Evolutionary conservation across 2,329 filamentous ascomycete species (phyloP).

Genomic region (Aotearoamyces nothofagi): DNA sequence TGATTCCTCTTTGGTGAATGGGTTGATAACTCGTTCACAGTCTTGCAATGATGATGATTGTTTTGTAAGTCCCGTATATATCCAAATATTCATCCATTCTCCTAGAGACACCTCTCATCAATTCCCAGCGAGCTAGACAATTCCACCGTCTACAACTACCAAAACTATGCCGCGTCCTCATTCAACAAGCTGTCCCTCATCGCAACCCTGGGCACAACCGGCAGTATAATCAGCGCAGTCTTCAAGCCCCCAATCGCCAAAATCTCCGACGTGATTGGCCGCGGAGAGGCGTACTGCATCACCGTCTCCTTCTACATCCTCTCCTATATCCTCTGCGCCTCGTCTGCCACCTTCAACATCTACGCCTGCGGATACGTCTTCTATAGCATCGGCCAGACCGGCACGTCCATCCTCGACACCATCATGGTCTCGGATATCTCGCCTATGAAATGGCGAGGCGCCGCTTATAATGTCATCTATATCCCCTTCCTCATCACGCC

Average conservation of each 20-base stretch:
- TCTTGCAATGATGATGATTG: constrained; percentile 15
- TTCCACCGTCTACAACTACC: constrained; percentile 16
- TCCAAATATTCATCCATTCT: neutral
- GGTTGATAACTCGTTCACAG: constrained; percentile 3
- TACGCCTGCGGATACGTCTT: constrained; percentile 40
- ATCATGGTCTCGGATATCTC: constrained; percentile 51
- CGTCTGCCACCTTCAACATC: constrained; percentile 34
- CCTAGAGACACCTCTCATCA: too few species aligned
- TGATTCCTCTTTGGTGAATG: neutral
- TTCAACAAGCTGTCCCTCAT: constrained; percentile 19
- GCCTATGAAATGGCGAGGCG: constrained; percentile 32
- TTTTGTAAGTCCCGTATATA: constrained; percentile 13
- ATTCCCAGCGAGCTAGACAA: constrained; percentile 20
- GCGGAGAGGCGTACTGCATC: constrained; percentile 39
- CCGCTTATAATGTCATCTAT: constrained; percentile 31
- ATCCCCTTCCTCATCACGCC: constrained; percentile 39
- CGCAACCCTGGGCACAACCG: constrained; percentile 17
- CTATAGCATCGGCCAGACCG: constrained; percentile 41
- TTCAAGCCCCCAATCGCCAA: constrained; percentile 45
- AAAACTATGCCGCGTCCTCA: constrained; percentile 19
- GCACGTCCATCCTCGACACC: constrained; percentile 43
- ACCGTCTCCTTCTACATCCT: constrained; percentile 39
- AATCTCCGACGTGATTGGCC: constrained; percentile 46
- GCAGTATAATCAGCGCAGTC: constrained; percentile 29
- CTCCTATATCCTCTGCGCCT: constrained; percentile 42